A percentile compares a stretch with the other conserved stretches of the same genome.
Evolutionary conservation across 177 flowering plant species (phyloP).

Genomic region (Tripterygium wilfordii): DNA sequence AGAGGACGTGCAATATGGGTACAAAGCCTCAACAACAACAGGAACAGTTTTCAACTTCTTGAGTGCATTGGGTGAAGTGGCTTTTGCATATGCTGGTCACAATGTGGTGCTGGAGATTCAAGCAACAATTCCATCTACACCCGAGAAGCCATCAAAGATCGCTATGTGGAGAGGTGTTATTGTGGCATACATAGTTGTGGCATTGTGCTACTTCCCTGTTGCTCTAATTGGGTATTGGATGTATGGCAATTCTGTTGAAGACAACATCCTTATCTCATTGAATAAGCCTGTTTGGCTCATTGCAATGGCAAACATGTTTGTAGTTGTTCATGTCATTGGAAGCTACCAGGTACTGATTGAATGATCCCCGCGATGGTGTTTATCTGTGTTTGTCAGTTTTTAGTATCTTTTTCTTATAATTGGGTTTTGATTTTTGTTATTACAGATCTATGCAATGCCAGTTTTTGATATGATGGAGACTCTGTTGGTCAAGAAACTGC

Average conservation of each 20-base stretch:
- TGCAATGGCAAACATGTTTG: constrained; percentile 32
- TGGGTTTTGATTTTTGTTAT: not conserved
- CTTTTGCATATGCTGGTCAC: constrained; percentile 46
- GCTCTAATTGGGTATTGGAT: constrained; percentile 35
- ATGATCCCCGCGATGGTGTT: no score
- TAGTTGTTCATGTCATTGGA: constrained; percentile 46
- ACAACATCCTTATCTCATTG: constrained; percentile 30
- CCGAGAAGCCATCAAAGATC: constrained; percentile 27
- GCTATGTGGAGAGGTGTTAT: constrained; percentile 43
- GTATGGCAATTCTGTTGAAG: constrained; percentile 32
- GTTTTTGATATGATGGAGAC: not conserved
- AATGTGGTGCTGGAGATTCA: constrained; percentile 43
- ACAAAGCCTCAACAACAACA: constrained; percentile 1
- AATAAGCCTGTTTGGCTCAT: constrained; percentile 37
- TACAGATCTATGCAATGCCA: not conserved
- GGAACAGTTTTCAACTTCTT: constrained; percentile 22
- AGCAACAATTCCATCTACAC: constrained; percentile 42
- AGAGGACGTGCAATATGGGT: not conserved
- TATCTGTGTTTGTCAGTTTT: no score
- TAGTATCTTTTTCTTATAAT: no score
- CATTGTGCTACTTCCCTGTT: constrained; percentile 36
- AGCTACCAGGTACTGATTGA: constrained; percentile 60
- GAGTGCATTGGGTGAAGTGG: constrained; percentile 29
- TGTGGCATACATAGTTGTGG: constrained; percentile 33
- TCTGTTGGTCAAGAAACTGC: not conserved